These are phyloP conservation scores for Buxus sempervirens DNA, from an alignment of 164 flowering plant genomes.

Conservation along the genomic window DNA sequence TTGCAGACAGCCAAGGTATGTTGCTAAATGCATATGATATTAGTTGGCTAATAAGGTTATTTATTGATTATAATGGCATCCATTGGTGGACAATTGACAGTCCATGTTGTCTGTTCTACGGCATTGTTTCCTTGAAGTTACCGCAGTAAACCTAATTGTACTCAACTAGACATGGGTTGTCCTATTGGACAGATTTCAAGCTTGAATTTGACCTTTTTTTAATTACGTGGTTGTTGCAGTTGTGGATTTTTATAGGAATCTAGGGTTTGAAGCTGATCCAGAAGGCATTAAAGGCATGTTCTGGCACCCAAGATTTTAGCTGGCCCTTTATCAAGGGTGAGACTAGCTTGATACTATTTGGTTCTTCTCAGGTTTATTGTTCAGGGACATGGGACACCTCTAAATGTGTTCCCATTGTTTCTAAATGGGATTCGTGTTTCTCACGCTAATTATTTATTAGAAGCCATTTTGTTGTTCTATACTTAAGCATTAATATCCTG, in stretches of 20 bases:
- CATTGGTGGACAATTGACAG: too few relatives aligned
- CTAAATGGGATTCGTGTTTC: too few relatives aligned
- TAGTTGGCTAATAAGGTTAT: too few relatives aligned
- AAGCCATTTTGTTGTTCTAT: too few relatives aligned
- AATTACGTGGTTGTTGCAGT: conserved; percentile 48
- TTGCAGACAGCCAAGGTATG: conserved; percentile 94
- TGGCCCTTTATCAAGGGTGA: background rate
- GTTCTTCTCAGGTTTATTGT: too few relatives aligned
- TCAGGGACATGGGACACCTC: too few relatives aligned
- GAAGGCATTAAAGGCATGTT: conserved; percentile 99
- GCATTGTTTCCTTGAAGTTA: background rate
- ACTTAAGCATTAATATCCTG: too few relatives aligned
- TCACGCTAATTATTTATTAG: too few relatives aligned
- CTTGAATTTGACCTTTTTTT: conserved; percentile 7
- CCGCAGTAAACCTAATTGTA: background rate
- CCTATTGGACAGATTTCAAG: background rate
- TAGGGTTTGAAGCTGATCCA: conserved; percentile 94
- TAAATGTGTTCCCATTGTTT: too few relatives aligned
- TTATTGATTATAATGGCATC: too few relatives aligned
- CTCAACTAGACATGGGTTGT: background rate
- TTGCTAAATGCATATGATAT: background rate
- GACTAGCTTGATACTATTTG: too few relatives aligned
- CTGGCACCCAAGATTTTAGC: conserved; percentile 71
- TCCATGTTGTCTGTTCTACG: background rate
- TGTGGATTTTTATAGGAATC: conserved; percentile 79